phyloP scores from a whole-genome alignment of 768 basidiomycete species.

The Symmetrospora coprosmae region DNA sequence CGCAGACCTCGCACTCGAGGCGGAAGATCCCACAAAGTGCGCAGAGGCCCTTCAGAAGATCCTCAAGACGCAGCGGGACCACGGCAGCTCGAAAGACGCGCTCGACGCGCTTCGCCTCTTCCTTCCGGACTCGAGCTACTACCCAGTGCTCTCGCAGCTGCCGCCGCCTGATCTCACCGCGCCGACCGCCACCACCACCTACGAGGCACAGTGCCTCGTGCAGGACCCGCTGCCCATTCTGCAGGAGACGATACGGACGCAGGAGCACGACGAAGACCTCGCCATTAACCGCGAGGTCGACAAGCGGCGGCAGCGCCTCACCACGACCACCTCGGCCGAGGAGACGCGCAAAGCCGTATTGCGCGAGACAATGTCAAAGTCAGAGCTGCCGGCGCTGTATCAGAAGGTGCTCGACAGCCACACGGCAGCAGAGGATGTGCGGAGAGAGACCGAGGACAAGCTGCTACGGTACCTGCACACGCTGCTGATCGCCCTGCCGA shows the following conservation, averaged over 20 bases:
- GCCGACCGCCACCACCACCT: conserved; percentile 51
- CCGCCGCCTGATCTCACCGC: conserved; percentile 64
- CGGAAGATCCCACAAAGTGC: conserved; percentile 61
- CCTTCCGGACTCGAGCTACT: conserved; percentile 59
- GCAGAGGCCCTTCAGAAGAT: conserved; percentile 69
- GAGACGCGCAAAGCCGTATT: conserved; percentile 31
- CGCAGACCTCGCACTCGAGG: conserved; percentile 47
- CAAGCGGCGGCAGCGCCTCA: conserved; percentile 62
- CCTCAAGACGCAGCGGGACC: conserved; percentile 48
- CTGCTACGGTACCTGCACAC: conserved; percentile 53
- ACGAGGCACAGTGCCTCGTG: conserved; percentile 46
- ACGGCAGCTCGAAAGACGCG: conserved; percentile 52
- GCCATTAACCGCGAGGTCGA: conserved; percentile 54
- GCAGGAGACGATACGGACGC: conserved; percentile 54
- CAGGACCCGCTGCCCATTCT: conserved; percentile 57
- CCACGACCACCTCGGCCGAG: conserved; percentile 33
- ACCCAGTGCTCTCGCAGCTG: conserved; percentile 49
- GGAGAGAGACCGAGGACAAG: conserved; percentile 61
- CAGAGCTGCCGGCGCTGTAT: conserved; percentile 43
- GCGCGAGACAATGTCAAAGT: conserved; percentile 31
- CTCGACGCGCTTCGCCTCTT: conserved; percentile 53
- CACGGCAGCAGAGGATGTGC: conserved; percentile 59
- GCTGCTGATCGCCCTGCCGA: conserved; percentile 51
- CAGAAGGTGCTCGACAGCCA: conserved; percentile 69
- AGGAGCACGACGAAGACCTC: conserved; percentile 52